Evolutionary conservation across 1,284 basidiomycete genomes (phyloP), one percentile per base, ranked within the genome.

Genomic region (Anthracocystis setariae): DNA sequence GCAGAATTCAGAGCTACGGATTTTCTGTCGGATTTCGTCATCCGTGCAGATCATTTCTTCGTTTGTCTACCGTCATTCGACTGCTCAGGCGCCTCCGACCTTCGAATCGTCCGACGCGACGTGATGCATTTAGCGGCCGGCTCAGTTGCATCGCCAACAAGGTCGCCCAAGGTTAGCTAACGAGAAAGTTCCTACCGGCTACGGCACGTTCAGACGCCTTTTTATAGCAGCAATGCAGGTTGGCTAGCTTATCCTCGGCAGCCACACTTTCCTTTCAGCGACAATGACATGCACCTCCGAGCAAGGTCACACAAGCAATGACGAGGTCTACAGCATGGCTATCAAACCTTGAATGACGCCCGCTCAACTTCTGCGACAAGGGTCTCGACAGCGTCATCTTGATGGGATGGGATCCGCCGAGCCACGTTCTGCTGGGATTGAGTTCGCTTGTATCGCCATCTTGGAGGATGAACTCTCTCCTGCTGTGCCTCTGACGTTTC

Each of bases 21-120:
- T n/a, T 21, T 8, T 21, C 45, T 46, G 45, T 46, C 27, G 18
- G 15, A 46, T 46, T 46, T 46, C 45, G 45, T 46, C 45, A 46
- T 46, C 45, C 13, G 9, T 24, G 45, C 45, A 46, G 45, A 46
- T 46, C 45, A 32, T 46, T 33, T 46, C n/a, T n/a, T n/a, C 29
- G 27, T 33, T 27, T n/a, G n/a, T n/a, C n/a, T 25, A 44, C 38
- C 13, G 13, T 9, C 21, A 15, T 20, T 9, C 8, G 18, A 44
- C 43, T 25, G 43, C 25, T 44, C 43, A 15, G 17, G 43, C 15
- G 43, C 43, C 43, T 44, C 8, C 18, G 5, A 21, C 18, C 7
- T 21, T 42, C 18, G 5, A 8, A 20, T 5, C 29, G 12, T 29
- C 29, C 29, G 17, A 37, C 35, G 35, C 35, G 35, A 13, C n/a